Percentiles rank a stretch among this genome's conserved stretches.
Conservation (phyloP, 345 rosid species). For the Gossypium mustelinum region DNA sequence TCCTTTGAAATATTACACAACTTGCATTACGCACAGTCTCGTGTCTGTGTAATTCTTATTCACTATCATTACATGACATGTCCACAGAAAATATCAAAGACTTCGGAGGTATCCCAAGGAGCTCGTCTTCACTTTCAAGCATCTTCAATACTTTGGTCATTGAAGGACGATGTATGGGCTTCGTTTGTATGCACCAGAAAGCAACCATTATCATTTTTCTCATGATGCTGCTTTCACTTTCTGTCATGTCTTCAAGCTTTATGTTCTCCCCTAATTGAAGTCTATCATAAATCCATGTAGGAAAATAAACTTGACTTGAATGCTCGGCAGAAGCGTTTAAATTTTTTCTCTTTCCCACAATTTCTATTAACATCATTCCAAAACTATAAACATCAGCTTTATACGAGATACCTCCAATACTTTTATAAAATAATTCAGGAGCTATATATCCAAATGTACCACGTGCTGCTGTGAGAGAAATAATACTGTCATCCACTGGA, state of each 20-base stretch:
- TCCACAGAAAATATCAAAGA: background rate
- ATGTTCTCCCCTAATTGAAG: background rate
- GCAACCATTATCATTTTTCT: background rate
- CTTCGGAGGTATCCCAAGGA: background rate
- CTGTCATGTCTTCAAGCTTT: background rate
- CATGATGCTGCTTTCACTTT: background rate
- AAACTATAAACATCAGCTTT: conserved; percentile 9
- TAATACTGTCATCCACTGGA: too few species aligned
- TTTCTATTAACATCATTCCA: conserved; percentile 14
- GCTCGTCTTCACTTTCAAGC: conserved; percentile 8
- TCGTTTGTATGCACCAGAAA: conserved; percentile 5
- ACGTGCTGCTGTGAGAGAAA: too few species aligned
- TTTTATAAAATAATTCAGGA: conserved; percentile 5
- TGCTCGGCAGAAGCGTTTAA: background rate
- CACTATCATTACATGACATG: background rate
- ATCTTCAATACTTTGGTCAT: background rate
- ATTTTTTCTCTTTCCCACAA: conserved; percentile 10
- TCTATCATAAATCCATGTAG: conserved; percentile 11
- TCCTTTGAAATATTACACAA: too few species aligned
- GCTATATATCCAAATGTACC: conserved; percentile 1
- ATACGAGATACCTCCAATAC: background rate
- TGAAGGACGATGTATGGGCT: background rate
- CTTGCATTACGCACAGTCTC: too few species aligned
- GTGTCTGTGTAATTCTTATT: background rate
- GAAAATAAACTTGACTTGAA: conserved; percentile 14